These are phyloP conservation scores for Huiozyma sinensis DNA, from an alignment of 805 yeast species.

Conservation along the genomic window DNA sequence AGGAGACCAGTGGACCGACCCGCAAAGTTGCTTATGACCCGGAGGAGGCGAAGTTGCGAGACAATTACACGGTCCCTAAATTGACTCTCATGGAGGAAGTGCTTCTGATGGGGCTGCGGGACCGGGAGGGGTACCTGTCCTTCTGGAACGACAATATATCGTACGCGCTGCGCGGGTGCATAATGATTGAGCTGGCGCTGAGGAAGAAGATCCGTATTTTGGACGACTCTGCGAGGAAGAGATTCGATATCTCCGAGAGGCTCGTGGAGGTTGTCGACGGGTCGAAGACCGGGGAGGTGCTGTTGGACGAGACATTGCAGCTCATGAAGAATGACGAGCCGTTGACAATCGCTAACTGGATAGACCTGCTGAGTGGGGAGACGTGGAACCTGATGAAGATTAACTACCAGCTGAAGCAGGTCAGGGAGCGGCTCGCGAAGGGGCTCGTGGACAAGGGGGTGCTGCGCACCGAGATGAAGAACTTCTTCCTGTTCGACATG, in stretches of 20 bases:
- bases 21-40: conserved; percentile 80
- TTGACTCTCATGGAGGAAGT: conserved; percentile 96
- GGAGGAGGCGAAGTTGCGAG: conserved; percentile 33
- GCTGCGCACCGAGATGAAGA: conserved; percentile 88
- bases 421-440: conserved; percentile 89
- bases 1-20: neutral
- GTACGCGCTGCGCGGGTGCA: conserved; percentile 91
- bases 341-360: conserved; percentile 76
- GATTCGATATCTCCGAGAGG: conserved; percentile 82
- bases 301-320: conserved; percentile 86
- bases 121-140: conserved; percentile 89
- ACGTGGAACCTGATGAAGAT: conserved; percentile 96
- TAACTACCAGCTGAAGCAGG: conserved; percentile 92
- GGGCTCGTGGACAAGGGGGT: conserved; percentile 96
- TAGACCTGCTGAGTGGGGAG: conserved; percentile 86
- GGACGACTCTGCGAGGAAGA: conserved; percentile 83
- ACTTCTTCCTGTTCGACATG: conserved; percentile 92
- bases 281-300: conserved; percentile 85
- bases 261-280: conserved; percentile 78
- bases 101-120: conserved; percentile 82
- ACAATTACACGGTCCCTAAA: conserved; percentile 44
- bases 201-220: conserved; percentile 82
- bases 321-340: conserved; percentile 80
- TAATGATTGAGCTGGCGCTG: conserved; percentile 81
- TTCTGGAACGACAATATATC: conserved; percentile 98